A percentile compares a stretch with the other conserved stretches of the same genome.
Conservation (phyloP, 108 stramenopile species). For the Poteriospumella lacustris region DNA sequence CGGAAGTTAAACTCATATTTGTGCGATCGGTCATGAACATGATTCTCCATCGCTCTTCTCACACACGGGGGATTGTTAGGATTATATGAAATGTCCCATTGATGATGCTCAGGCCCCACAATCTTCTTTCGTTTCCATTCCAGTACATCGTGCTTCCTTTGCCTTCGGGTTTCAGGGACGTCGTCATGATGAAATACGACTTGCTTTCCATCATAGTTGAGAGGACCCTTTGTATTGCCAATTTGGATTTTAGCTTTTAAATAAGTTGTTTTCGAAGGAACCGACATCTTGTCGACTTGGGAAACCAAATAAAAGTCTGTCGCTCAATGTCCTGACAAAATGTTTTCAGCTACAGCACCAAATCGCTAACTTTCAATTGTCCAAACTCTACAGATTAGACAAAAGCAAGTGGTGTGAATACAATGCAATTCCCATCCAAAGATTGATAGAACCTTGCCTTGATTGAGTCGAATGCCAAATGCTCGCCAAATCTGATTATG, state of each 20-base stretch:
- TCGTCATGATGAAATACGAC: slow-evolving; percentile 28
- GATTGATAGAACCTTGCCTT: too few relatives aligned
- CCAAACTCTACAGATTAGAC: too few relatives aligned
- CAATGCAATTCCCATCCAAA: too few relatives aligned
- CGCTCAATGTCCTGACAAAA: too few relatives aligned
- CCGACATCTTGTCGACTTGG: too few relatives aligned
- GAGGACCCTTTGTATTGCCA: slow-evolving; percentile 16
- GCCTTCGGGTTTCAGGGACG: not conserved
- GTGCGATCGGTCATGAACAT: slow-evolving; percentile 22
- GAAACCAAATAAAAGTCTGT: too few relatives aligned
- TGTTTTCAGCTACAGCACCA: too few relatives aligned
- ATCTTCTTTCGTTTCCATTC: not conserved
- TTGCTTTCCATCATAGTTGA: not conserved
- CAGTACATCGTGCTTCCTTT: not conserved
- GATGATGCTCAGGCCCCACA: not conserved
- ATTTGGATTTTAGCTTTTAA: slow-evolving; percentile 24
- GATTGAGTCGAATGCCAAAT: too few relatives aligned
- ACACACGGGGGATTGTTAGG: not conserved
- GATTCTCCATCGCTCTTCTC: slow-evolving; percentile 11
- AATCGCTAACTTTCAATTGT: too few relatives aligned
- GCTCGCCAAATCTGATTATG: too few relatives aligned
- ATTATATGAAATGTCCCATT: slow-evolving; percentile 16
- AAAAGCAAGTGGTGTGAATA: too few relatives aligned
- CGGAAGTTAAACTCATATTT: slow-evolving; percentile 15
- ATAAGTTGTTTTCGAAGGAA: too few relatives aligned